Evolutionary conservation across 371 early-diverging fungal genomes (phyloP).

Genomic region (Mucor lusitanicus): DNA sequence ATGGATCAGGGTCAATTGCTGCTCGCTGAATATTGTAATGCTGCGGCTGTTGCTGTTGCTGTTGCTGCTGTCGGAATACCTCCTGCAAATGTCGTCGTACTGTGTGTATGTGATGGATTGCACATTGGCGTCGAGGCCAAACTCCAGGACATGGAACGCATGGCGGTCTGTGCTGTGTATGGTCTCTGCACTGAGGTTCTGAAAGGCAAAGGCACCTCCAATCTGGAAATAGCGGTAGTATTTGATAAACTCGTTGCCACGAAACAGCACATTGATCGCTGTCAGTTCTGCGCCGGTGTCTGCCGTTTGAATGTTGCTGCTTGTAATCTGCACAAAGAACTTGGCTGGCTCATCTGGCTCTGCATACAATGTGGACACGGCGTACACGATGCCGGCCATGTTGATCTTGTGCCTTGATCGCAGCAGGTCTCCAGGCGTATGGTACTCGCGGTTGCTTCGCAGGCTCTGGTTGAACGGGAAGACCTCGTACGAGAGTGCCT

Average conservation of each 20-base stretch:
- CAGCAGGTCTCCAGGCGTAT: not conserved
- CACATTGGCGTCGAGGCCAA: not conserved
- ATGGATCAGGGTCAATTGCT: not conserved
- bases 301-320: not conserved
- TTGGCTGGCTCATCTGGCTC: not conserved
- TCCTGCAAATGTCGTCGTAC: not conserved
- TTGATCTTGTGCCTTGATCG: not conserved
- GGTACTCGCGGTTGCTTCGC: not conserved
- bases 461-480: not conserved
- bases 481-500: not conserved
- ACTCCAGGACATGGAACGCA: not conserved
- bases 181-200: not conserved
- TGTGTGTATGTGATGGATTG: not conserved
- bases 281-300: not conserved
- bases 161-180: not conserved
- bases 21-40: not conserved
- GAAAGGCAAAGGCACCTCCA: constrained; percentile 12
- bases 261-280: constrained; percentile 12
- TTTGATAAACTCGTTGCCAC: constrained; percentile 7
- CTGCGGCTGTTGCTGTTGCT: not conserved
- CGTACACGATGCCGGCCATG: not conserved
- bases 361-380: not conserved
- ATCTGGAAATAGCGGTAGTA: constrained; percentile 14
- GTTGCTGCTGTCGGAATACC: no score
- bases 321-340: constrained; percentile 15